These are phyloP conservation scores for Talaromyces pinophilus DNA, from an alignment of 2,329 filamentous ascomycete species.

Conservation along the genomic window DNA sequence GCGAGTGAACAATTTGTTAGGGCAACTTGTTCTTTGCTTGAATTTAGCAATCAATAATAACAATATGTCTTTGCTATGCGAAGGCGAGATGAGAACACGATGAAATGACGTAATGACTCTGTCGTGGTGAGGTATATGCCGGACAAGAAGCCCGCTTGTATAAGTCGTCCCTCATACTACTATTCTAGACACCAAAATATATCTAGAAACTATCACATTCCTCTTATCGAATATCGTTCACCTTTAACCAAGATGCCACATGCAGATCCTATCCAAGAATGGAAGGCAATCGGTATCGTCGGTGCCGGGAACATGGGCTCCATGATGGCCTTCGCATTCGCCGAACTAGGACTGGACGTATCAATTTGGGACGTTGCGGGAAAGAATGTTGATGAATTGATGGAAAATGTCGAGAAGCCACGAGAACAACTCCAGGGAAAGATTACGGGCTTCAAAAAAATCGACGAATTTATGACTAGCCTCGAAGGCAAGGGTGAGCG, in stretches of 20 bases:
- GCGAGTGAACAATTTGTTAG: not conserved
- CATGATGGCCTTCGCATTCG: conserved; percentile 47
- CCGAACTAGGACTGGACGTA: conserved; percentile 41
- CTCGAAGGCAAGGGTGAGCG: conserved; percentile 35
- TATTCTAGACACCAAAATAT: not conserved
- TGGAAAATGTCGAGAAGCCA: conserved; percentile 28
- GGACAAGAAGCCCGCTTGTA: not conserved
- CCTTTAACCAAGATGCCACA: conserved; percentile 16
- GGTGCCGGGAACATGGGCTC: conserved; percentile 47
- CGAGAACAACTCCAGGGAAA: conserved; percentile 31
- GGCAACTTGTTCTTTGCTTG: not conserved
- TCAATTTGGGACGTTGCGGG: conserved; percentile 43
- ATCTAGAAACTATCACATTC: not conserved
- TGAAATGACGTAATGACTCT: not conserved
- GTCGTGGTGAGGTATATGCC: conserved; percentile 3
- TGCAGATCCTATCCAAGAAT: conserved; percentile 30
- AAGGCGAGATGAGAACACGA: too few species aligned
- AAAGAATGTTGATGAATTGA: conserved; percentile 38
- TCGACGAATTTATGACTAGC: conserved; percentile 39
- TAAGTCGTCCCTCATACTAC: not conserved
- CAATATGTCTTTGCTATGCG: not conserved
- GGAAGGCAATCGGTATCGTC: conserved; percentile 43
- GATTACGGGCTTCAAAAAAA: conserved; percentile 38
- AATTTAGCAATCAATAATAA: not conserved
- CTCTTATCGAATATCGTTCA: not conserved